Evolutionary conservation across 192 early-diverging fungal genomes (phyloP), one percentile per base, ranked within the genome.

Genomic region (Podila horticola): DNA sequence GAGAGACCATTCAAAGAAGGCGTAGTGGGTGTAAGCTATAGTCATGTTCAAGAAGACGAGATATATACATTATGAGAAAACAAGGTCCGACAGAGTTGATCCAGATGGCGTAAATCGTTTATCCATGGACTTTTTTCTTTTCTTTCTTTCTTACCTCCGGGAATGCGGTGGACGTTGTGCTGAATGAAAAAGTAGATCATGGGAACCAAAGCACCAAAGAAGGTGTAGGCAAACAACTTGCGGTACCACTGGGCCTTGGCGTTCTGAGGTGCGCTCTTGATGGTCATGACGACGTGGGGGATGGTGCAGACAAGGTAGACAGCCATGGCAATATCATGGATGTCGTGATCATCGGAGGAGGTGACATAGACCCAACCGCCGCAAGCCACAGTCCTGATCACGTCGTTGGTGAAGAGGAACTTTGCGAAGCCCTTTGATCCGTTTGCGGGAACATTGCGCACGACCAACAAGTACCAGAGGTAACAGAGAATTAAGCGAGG

Each of bases 351-450:
- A 67, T 95, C 94, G 22, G 91, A 88, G 1, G 92, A 93, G 7
- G 92, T 95, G 68, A 95, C 88, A 69, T 94, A 95, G 5, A 93
- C 91, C 94, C 94, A 95, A 28, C 94, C 93, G 50, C 92, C 94
- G 58, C 92, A 93, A 10, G 92, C 87, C 22, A 91, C 82, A n/a
- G 93, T 93, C 66, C 94, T 91, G 71, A 93, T 51, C 15, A 88
- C 26, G 34, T 87, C 88, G 60, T 81, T 81, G 6, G 48, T 61
- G 30, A 72, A 73, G 20, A 81, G 71, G 28, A 81, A 73, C 67
- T 81, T 81, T 49, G 77, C 87, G 67, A 66, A 71, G 29, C 55
- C 86, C 67, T 59, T 87, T 48, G 67, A 89, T 64, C 65, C 79
- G 66, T 38, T 69, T 55, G 82, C 86, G 71, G 58, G 79, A 48